These are phyloP conservation scores for Cnidoscolus chayamansa DNA, from an alignment of 441 rosid genomes.

Conservation along the genomic window DNA sequence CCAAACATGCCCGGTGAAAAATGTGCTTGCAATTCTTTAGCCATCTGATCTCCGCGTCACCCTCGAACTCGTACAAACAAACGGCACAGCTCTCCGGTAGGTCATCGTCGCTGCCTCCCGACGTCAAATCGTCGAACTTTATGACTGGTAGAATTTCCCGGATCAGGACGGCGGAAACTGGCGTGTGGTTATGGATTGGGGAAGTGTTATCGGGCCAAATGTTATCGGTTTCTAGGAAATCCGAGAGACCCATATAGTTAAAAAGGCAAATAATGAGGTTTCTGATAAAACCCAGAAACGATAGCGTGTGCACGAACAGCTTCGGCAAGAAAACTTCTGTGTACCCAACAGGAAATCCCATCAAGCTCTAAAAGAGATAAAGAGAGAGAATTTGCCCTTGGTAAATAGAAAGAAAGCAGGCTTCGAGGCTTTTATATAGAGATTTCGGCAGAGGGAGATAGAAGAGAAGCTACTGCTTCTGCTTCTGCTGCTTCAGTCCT, in stretches of 20 bases:
- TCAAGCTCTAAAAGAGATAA: slow-evolving; percentile 2
- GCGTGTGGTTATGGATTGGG: slow-evolving; percentile 34
- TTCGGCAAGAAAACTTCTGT: slow-evolving; percentile 68
- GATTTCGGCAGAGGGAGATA: neutral
- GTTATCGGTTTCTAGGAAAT: slow-evolving; percentile 63
- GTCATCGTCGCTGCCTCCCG: slow-evolving; percentile 26
- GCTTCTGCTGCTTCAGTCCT: slow-evolving; percentile 17
- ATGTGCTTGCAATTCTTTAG: slow-evolving; percentile 70
- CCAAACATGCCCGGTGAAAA: slow-evolving; percentile 71
- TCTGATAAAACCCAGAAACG: slow-evolving; percentile 57
- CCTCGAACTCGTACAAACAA: slow-evolving; percentile 72
- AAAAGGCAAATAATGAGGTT: slow-evolving; percentile 50
- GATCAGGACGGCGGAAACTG: slow-evolving; percentile 55
- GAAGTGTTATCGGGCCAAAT: slow-evolving; percentile 33
- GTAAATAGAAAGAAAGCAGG: slow-evolving; percentile 9
- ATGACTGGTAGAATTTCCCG: slow-evolving; percentile 72
- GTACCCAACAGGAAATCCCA: slow-evolving; percentile 85
- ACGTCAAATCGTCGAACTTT: slow-evolving; percentile 45
- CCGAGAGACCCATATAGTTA: slow-evolving; percentile 60
- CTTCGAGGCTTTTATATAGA: neutral
- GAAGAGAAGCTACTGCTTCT: slow-evolving; percentile 25
- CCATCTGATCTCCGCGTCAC: slow-evolving; percentile 66
- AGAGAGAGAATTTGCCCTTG: neutral
- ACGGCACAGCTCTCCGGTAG: slow-evolving; percentile 71
- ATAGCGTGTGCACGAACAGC: slow-evolving; percentile 57